These are phyloP conservation scores for Pseudopithomyces maydicus DNA, from an alignment of 2,329 filamentous ascomycete genomes.

Conservation along the genomic window DNA sequence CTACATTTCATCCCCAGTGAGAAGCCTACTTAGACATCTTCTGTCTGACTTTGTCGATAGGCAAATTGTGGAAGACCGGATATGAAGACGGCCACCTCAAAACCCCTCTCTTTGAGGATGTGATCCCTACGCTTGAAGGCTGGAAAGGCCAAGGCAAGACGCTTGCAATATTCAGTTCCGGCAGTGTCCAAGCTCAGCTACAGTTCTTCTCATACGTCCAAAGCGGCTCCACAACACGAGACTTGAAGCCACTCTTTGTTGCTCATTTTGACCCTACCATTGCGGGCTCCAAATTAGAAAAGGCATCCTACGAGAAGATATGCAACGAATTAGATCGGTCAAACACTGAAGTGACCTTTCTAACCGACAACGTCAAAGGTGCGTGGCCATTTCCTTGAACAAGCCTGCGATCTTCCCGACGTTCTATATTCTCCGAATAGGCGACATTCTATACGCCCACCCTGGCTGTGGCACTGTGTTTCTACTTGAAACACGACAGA, in stretches of 20 bases:
- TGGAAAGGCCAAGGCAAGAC: conserved; percentile 63
- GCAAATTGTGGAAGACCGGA: conserved; percentile 76
- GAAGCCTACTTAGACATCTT: no score
- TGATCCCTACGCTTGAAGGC: conserved; percentile 64
- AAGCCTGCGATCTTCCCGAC: neutral
- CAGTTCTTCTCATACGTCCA: conserved; percentile 71
- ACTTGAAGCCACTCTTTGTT: conserved; percentile 44
- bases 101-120: conserved; percentile 76
- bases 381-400: conserved; percentile 17
- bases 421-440: conserved; percentile 1
- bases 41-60: conserved; percentile 37
- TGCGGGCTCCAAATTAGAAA: conserved; percentile 74
- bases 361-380: conserved; percentile 77
- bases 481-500: conserved; percentile 23
- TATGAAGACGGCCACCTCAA: conserved; percentile 72
- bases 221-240: conserved; percentile 45
- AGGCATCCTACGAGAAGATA: conserved; percentile 70
- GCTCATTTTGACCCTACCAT: conserved; percentile 75
- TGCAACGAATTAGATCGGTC: conserved; percentile 52
- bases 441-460: neutral
- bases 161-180: conserved; percentile 80
- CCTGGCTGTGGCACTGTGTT: conserved; percentile 4
- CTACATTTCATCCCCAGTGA: neutral
- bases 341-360: conserved; percentile 69
- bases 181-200: conserved; percentile 80